Conservation (phyloP, 345 rosid species). For the Garcia nutans region DNA sequence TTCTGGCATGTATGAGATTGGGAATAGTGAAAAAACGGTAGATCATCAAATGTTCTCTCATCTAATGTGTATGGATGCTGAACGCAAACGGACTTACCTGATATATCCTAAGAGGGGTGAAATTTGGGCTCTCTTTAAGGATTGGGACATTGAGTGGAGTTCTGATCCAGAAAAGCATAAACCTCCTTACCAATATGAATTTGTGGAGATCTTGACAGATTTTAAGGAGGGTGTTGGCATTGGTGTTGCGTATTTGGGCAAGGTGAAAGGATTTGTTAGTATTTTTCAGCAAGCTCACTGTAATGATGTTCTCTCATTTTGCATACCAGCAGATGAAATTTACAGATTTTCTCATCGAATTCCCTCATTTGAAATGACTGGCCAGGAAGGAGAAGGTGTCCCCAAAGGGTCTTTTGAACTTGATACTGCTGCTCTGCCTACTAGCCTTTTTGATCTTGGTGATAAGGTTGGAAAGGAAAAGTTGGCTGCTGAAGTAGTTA, state of each 20-base stretch:
- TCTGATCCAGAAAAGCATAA: constrained; percentile 45
- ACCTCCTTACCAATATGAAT: constrained; percentile 52
- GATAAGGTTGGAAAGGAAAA: constrained; percentile 27
- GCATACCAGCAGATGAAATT: constrained; percentile 43
- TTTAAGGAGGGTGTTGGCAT: constrained; percentile 47
- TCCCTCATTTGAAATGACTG: constrained; percentile 70
- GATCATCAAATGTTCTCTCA: constrained; percentile 70
- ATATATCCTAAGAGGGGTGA: constrained; percentile 79
- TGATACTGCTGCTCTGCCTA: constrained; percentile 72
- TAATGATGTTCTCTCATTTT: constrained; percentile 34
- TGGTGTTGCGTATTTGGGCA: constrained; percentile 63
- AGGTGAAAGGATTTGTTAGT: constrained; percentile 77
- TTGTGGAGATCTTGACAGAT: constrained; percentile 64
- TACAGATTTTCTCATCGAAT: constrained; percentile 73
- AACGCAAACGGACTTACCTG: constrained; percentile 21
- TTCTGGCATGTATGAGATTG: constrained; percentile 56
- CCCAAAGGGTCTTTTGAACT: constrained; percentile 76
- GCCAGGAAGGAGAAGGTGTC: constrained; percentile 67
- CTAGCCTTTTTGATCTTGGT: constrained; percentile 16
- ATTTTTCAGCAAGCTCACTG: constrained; percentile 43
- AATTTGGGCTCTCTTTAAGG: constrained; percentile 80
- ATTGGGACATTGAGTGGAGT: constrained; percentile 65
- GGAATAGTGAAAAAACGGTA: constrained; percentile 35
- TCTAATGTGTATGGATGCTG: constrained; percentile 27
- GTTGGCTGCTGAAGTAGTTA: constrained; percentile 21